Evolutionary conservation across 495 filamentous ascomycete genomes (phyloP).

Genomic region (Hypomontagnella submonticulosa): DNA sequence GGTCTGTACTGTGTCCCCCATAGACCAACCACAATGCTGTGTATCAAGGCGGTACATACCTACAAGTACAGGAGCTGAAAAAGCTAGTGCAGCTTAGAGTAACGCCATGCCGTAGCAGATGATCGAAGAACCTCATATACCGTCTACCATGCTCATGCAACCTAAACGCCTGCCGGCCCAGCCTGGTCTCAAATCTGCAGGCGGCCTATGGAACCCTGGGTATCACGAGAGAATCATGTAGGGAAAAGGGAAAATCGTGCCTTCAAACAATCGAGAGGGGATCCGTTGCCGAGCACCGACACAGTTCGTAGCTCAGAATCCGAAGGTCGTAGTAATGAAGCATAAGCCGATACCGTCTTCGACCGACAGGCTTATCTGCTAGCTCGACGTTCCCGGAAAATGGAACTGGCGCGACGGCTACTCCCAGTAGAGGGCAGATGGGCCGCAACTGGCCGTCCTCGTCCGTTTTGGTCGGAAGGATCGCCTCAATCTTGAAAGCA

Average conservation of each 20-base stretch:
- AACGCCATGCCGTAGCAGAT: conserved; percentile 15
- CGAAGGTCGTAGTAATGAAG: conserved; percentile 80
- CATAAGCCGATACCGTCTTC: conserved; percentile 74
- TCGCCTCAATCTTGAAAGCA: conserved; percentile 57
- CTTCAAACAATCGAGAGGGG: conserved; percentile 37
- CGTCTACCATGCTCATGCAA: conserved; percentile 19
- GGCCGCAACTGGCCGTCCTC: conserved; percentile 51
- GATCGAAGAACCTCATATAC: conserved; percentile 2
- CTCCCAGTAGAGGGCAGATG: conserved; percentile 53
- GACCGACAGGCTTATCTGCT: conserved; percentile 46
- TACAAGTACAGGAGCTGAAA: conserved; percentile 17
- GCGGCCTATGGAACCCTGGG: conserved; percentile 20
- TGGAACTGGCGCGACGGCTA: conserved; percentile 55
- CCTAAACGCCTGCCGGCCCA: conserved; percentile 30
- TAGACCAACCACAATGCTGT: conserved; percentile 5
- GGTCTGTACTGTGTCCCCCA: conserved; percentile 1
- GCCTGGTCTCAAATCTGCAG: conserved; percentile 9
- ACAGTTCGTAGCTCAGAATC: conserved; percentile 84
- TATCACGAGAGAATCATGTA: conserved; percentile 33
- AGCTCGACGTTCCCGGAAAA: conserved; percentile 63
- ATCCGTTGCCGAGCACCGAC: conserved; percentile 42
- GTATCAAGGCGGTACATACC: conserved; percentile 1
- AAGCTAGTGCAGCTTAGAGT: not conserved
- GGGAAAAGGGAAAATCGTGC: conserved; percentile 8
- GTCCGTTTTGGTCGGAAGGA: conserved; percentile 55